These are phyloP conservation scores for Penicillium sp. DNA, from an alignment of 2,329 filamentous ascomycete species.

Conservation along the genomic window DNA sequence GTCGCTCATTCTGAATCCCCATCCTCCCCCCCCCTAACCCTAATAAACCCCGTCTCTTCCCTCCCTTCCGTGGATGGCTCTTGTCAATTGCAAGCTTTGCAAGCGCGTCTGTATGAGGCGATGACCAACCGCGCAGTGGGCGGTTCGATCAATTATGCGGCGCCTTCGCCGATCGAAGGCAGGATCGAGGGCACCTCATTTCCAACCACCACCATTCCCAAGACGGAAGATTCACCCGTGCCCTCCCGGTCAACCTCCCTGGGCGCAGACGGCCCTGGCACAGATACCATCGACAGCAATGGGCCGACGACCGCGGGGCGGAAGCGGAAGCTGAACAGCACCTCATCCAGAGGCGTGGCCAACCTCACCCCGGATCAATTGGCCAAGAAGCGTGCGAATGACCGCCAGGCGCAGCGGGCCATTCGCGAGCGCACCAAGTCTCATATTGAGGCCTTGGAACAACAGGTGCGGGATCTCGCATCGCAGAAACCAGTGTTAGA, in stretches of 20 bases:
- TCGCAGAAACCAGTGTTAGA: conserved; percentile 82
- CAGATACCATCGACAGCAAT: conserved; percentile 18
- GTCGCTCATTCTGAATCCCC: neutral
- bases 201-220: conserved; percentile 15
- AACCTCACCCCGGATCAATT: conserved; percentile 86
- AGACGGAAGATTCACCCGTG: conserved; percentile 31
- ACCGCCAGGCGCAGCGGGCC: conserved; percentile 56
- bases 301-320: conserved; percentile 33
- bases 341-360: conserved; percentile 71
- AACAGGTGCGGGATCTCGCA: conserved; percentile 72
- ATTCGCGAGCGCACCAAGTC: conserved; percentile 70
- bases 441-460: conserved; percentile 75
- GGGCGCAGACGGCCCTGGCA: conserved; percentile 24
- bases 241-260: conserved; percentile 28
- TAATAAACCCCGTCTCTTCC: neutral
- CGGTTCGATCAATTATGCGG: conserved; percentile 28
- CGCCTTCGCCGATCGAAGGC: conserved; percentile 28
- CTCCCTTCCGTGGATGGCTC: conserved; percentile 31
- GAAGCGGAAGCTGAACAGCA: conserved; percentile 46
- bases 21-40: neutral
- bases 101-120: conserved; percentile 31
- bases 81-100: conserved; percentile 18
- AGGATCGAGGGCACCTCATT: conserved; percentile 15
- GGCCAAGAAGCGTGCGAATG: conserved; percentile 87
- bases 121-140: conserved; percentile 37